Evolutionary conservation across 805 yeast species (phyloP), one percentile per base, ranked within the genome.

Genomic region (Pichia nakasei): DNA sequence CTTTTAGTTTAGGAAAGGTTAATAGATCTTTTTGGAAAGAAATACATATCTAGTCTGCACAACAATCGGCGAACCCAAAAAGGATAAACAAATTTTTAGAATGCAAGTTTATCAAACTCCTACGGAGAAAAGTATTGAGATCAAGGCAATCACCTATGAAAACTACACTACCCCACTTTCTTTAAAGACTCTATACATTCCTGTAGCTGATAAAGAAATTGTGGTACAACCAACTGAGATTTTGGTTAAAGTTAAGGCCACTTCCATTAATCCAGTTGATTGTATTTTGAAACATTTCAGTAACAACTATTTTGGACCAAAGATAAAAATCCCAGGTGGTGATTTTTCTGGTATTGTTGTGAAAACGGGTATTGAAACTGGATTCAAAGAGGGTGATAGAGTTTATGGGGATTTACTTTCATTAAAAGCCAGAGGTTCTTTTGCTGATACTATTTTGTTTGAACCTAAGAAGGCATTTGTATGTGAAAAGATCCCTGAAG

Each of bases 371-470:
- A 20, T 50, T 0, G 38, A 50, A 7, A 40, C 49, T 1, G 45
- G 29, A 22, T 53, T 36, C 17, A 36, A 45, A 36, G 47, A 37
- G 21, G 59, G 59, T 26, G 61, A 56, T 39, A 44, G 35, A 29
- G 44, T 57, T n/a, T 51, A 39, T 35, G 59, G 60, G 33, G 37
- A 41, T 21, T 17, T 38, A n/a, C 12, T 48, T 2, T 4, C 31
- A 12, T 12, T 49, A 12, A 15, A 21, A 11, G 26, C 13, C 12
- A 35, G 39, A 19, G 82, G 80, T 26, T 51, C 82, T 1, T 51
- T 70, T n/a, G 49, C 68, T 3, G 74, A 76, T 49, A 78, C 75
- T 52, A 49, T 69, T 19, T 36, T 75, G 19, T 44, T 50, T 31
- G 67, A 75, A 42, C 63, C 65, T 5, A 46, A 42, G 3, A 54